Evolutionary conservation across 108 stramenopile genomes (phyloP).

Genomic region (Schizochytrium sp.): DNA sequence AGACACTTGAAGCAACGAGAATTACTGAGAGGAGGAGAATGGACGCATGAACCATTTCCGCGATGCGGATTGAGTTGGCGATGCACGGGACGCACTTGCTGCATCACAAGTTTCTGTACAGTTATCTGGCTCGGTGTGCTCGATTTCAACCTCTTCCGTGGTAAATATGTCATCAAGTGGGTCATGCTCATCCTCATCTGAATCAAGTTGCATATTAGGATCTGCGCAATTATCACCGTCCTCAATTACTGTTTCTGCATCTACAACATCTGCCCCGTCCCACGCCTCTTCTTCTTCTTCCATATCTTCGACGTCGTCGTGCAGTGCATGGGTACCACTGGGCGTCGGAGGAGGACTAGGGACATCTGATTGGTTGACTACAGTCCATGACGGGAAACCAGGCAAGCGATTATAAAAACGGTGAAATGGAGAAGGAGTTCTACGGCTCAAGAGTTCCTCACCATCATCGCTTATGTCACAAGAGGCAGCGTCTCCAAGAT

Average conservation of each 20-base stretch:
- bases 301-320: neutral
- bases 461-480: slow-evolving; percentile 31
- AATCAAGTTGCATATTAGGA: too few relatives aligned
- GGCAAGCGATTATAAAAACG: neutral
- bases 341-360: neutral
- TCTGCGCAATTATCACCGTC: neutral
- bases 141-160: too few relatives aligned
- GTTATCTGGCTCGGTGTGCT: too few relatives aligned
- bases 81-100: too few relatives aligned
- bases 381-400: neutral
- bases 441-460: neutral
- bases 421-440: slow-evolving; percentile 14
- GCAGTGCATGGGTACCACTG: neutral
- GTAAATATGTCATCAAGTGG: too few relatives aligned
- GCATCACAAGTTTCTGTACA: too few relatives aligned
- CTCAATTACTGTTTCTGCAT: neutral
- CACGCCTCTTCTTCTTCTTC: slow-evolving; percentile 6
- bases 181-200: too few relatives aligned
- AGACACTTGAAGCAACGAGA: too few relatives aligned
- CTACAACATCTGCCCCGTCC: neutral
- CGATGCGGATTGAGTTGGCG: too few relatives aligned
- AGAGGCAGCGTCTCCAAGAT: neutral
- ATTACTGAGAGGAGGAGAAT: too few relatives aligned
- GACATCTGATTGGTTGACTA: neutral
- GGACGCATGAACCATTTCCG: too few relatives aligned